phyloP scores from a whole-genome alignment of 2,329 filamentous ascomycete species.

The Coniochaeta ligniaria region DNA sequence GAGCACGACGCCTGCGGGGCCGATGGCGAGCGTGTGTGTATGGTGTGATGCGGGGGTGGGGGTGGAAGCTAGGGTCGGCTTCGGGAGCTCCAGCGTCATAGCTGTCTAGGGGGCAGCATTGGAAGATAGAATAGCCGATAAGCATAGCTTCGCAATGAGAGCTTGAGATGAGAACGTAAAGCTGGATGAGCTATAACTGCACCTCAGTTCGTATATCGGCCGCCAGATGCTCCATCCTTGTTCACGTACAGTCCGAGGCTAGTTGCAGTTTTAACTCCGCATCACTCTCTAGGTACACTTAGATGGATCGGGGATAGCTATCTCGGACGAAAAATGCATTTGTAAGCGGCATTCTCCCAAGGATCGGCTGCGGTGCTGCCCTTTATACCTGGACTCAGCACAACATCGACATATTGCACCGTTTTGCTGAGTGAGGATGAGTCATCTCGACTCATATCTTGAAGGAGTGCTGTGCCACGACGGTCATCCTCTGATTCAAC shows the following conservation, averaged over 20 bases:
- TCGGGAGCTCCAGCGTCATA: neutral
- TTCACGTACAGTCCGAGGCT: too few relatives aligned
- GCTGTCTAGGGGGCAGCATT: neutral
- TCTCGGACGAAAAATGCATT: too few relatives aligned
- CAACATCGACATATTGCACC: too few relatives aligned
- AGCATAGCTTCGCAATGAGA: neutral
- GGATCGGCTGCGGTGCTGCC: too few relatives aligned
- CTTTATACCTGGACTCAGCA: too few relatives aligned
- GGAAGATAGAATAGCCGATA: neutral
- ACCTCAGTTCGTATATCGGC: too few relatives aligned
- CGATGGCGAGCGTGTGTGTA: neutral
- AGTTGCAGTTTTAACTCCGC: too few relatives aligned
- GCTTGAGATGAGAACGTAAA: neutral
- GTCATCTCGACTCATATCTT: neutral
- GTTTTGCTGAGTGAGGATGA: neutral
- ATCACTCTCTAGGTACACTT: neutral
- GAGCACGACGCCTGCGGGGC: conserved; percentile 2
- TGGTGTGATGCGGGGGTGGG: neutral
- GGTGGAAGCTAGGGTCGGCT: neutral
- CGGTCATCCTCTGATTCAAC: neutral
- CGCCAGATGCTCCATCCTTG: neutral
- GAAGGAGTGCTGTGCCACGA: neutral
- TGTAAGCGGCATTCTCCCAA: too few relatives aligned
- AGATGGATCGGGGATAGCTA: too few relatives aligned
- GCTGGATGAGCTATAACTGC: too few relatives aligned